A percentile compares a stretch with the other conserved stretches of the same genome.
Evolutionary conservation across 352 stramenopile genomes (phyloP).

Genomic region (Phytophthora tubulina): DNA sequence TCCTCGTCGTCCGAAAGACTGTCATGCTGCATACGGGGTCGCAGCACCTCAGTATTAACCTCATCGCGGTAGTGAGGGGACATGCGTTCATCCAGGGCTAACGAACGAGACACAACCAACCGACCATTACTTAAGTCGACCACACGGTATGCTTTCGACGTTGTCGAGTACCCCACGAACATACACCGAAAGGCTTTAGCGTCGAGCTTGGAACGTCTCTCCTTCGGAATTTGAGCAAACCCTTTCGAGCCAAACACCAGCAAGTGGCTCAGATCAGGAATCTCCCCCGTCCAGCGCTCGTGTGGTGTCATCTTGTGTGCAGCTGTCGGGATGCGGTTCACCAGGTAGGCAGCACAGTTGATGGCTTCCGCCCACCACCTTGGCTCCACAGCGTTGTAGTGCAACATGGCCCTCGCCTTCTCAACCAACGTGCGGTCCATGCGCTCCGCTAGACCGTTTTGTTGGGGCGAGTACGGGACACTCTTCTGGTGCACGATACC

Average conservation of each 20-base stretch:
- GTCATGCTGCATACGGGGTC: not conserved
- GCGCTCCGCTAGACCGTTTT: not conserved
- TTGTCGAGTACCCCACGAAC: not conserved
- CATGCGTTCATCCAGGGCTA: not conserved
- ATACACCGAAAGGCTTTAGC: not conserved
- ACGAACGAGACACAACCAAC: not conserved
- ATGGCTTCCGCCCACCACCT: conserved; percentile 4
- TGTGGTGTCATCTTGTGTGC: not conserved
- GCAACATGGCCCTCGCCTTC: not conserved
- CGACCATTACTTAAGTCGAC: not conserved
- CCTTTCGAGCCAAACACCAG: not conserved
- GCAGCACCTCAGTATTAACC: not conserved
- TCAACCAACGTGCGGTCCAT: conserved; percentile 5
- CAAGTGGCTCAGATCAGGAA: not conserved
- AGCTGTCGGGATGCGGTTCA: not conserved
- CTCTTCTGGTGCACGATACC: conserved; percentile 4
- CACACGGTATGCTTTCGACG: not conserved
- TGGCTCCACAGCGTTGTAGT: conserved; percentile 3
- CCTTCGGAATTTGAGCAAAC: conserved; percentile 1
- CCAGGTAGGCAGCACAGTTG: not conserved
- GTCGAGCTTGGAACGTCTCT: conserved; percentile 1
- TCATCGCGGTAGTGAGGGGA: not conserved
- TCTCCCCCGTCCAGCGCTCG: not conserved
- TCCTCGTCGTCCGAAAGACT: not conserved
- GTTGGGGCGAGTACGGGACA: not conserved